Evolutionary conservation across 2,329 filamentous ascomycete genomes (phyloP).

Genomic region (Paecilomyces formosus): DNA sequence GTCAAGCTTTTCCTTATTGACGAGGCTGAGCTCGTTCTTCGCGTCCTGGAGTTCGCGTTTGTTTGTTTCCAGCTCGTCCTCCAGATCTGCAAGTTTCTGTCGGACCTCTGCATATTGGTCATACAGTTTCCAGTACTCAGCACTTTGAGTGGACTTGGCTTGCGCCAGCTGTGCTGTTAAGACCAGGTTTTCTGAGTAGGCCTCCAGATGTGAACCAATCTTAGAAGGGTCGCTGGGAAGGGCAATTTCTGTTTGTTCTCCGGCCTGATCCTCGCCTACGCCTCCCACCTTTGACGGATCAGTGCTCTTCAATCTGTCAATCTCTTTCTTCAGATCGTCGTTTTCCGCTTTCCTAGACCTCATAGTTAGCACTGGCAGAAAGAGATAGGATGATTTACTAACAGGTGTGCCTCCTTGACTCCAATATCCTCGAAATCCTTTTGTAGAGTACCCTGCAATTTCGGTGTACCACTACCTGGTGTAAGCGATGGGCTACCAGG

Average conservation of each 20-base stretch:
- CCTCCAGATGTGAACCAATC: conserved; percentile 20
- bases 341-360: conserved; percentile 31
- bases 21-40: conserved; percentile 25
- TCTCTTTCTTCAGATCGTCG: conserved; percentile 31
- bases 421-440: conserved; percentile 36
- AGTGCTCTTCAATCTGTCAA: conserved; percentile 23
- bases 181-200: conserved; percentile 26
- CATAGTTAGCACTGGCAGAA: conserved; percentile 12
- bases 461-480: conserved; percentile 31
- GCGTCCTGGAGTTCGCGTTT: conserved; percentile 30
- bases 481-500: conserved; percentile 30
- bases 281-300: conserved; percentile 11
- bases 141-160: conserved; percentile 29
- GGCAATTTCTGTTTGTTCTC: neutral
- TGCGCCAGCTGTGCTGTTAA: conserved; percentile 24
- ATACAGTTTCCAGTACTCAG: conserved; percentile 35
- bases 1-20: conserved; percentile 30
- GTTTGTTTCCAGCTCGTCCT: conserved; percentile 26
- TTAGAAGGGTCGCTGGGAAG: conserved; percentile 11
- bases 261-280: neutral
- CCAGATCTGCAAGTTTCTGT: conserved; percentile 30
- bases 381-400: conserved; percentile 7
- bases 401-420: conserved; percentile 32
- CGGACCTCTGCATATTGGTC: conserved; percentile 29
- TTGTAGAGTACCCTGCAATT: conserved; percentile 31